These are phyloP conservation scores for Fonsecaea monophora DNA, from an alignment of 2,329 filamentous ascomycete species.

Conservation along the genomic window DNA sequence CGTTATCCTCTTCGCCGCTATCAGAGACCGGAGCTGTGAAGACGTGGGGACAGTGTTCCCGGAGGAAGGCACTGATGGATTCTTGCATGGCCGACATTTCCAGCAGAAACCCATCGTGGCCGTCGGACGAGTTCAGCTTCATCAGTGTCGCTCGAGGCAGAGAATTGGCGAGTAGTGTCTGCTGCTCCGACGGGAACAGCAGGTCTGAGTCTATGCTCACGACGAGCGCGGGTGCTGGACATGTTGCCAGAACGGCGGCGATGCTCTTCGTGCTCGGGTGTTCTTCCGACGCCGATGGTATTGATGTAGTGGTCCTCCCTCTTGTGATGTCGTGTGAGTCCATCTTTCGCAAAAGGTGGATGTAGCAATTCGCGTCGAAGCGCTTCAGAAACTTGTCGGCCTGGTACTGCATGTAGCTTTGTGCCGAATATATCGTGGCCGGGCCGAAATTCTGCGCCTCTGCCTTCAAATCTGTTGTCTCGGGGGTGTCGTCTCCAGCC, in stretches of 20 bases:
- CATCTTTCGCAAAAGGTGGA: slow-evolving; percentile 95
- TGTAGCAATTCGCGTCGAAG: slow-evolving; percentile 98
- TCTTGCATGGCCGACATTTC: slow-evolving; percentile 65
- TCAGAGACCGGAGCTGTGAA: slow-evolving; percentile 1
- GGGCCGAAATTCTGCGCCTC: slow-evolving; percentile 3
- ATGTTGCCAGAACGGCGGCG: slow-evolving; percentile 63
- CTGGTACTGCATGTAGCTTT: slow-evolving; percentile 96
- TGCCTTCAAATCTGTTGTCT: slow-evolving; percentile 21
- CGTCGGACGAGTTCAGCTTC: slow-evolving; percentile 90
- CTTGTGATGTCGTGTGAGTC: slow-evolving; percentile 95
- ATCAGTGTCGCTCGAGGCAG: slow-evolving; percentile 79
- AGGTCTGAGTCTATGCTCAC: slow-evolving; percentile 95
- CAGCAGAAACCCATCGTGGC: slow-evolving; percentile 92
- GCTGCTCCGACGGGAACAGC: slow-evolving; percentile 94
- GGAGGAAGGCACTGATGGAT: slow-evolving; percentile 9
- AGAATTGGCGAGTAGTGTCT: slow-evolving; percentile 83
- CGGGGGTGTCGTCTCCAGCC: neutral
- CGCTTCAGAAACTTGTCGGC: slow-evolving; percentile 94
- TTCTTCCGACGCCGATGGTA: slow-evolving; percentile 51
- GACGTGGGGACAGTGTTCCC: neutral
- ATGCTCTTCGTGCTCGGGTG: slow-evolving; percentile 65
- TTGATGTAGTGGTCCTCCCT: slow-evolving; percentile 62
- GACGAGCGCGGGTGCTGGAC: slow-evolving; percentile 82
- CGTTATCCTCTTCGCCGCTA: neutral
- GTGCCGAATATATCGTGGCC: slow-evolving; percentile 76